Conservation (phyloP, 805 yeast genomes). For the Lachancea nothofagi region DNA sequence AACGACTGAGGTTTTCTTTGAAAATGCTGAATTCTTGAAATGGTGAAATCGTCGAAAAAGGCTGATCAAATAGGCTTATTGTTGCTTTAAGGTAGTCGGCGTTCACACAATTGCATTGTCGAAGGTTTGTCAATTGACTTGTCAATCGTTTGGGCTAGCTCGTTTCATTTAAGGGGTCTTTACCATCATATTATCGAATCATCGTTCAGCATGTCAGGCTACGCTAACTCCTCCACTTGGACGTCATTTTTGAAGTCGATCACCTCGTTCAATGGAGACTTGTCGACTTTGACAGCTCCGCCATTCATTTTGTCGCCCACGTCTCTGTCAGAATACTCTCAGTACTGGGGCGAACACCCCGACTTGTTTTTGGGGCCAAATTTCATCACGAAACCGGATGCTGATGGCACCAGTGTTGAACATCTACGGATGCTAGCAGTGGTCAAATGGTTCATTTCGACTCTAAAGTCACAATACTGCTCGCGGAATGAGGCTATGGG, state of each 20-base stretch:
- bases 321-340: conserved; percentile 85
- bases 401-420: conserved; percentile 43
- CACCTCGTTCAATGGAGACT: conserved; percentile 88
- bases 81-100: background rate
- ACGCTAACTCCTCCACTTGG: conserved; percentile 60
- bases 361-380: conserved; percentile 74
- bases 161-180: background rate
- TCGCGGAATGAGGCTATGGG: conserved; percentile 89
- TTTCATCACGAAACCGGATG: conserved; percentile 35
- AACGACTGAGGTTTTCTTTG: background rate
- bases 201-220: conserved; percentile 26
- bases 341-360: conserved; percentile 94
- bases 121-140: background rate
- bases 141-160: too few relatives aligned
- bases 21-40: background rate
- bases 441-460: conserved; percentile 84
- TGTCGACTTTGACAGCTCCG: conserved; percentile 93
- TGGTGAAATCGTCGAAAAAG: background rate
- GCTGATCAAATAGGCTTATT: background rate
- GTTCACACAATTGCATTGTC: background rate
- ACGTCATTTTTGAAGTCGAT: conserved; percentile 84
- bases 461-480: conserved; percentile 89
- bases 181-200: background rate
- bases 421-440: conserved; percentile 64
- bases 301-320: conserved; percentile 91